Conservation (phyloP, 2,329 filamentous ascomycete genomes). For the Sclerotinia sclerotiorum region DNA sequence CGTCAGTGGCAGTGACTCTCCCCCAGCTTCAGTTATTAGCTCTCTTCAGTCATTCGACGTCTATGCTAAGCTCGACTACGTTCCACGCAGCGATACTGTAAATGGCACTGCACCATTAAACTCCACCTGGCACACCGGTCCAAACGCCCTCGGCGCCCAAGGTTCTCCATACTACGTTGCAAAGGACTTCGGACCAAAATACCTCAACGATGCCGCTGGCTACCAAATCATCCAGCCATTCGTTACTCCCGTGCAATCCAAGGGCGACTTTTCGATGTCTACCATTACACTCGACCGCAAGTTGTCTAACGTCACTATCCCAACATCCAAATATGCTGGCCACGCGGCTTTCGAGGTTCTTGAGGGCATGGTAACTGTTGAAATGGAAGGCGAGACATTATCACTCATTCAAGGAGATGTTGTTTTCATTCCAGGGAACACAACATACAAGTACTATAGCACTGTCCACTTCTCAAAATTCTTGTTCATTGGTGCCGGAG, state of each 20-base stretch:
- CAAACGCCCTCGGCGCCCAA: conserved; percentile 41
- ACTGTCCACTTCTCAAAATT: conserved; percentile 33
- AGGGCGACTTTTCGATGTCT: conserved; percentile 46
- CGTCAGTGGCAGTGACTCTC: background rate
- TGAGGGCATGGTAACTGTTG: conserved; percentile 42
- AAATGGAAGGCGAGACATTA: conserved; percentile 41
- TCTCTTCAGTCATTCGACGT: conserved; percentile 47
- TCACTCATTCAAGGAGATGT: conserved; percentile 42
- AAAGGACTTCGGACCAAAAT: conserved; percentile 49
- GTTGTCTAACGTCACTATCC: conserved; percentile 27
- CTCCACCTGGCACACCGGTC: conserved; percentile 44
- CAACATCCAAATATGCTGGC: conserved; percentile 36
- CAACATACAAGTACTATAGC: conserved; percentile 42
- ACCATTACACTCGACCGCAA: conserved; percentile 44
- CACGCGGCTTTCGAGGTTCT: conserved; percentile 45
- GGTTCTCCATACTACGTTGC: conserved; percentile 46
- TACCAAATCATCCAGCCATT: conserved; percentile 49
- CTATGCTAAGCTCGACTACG: conserved; percentile 45
- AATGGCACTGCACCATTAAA: conserved; percentile 45
- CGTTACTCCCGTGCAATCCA: conserved; percentile 44
- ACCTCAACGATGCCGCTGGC: conserved; percentile 42
- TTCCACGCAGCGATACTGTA: conserved; percentile 44
- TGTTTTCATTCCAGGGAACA: conserved; percentile 43
- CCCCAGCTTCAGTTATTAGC: conserved; percentile 39
- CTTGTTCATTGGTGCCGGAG: conserved; percentile 28